Evolutionary conservation across 2,329 filamentous ascomycete genomes (phyloP).

Genomic region (Chalara sp.): DNA sequence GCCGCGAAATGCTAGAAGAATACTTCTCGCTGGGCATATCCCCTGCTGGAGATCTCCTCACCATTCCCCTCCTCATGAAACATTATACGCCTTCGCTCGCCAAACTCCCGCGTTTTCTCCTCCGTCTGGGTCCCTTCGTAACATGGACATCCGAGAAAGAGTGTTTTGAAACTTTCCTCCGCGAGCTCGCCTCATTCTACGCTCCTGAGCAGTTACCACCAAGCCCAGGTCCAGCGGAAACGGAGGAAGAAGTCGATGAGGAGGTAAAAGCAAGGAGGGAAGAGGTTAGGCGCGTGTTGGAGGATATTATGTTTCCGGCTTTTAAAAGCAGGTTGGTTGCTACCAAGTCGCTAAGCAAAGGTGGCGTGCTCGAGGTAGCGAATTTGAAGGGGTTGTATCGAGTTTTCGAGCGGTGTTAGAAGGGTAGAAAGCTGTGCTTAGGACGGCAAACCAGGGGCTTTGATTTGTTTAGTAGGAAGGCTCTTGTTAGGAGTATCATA

Average conservation of each 20-base stretch:
- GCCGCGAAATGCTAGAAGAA: slow-evolving; percentile 80
- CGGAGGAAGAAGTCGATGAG: slow-evolving; percentile 37
- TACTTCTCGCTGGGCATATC: slow-evolving; percentile 88
- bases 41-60: slow-evolving; percentile 66
- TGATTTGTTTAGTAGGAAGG: too few relatives aligned
- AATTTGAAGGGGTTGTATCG: slow-evolving; percentile 88
- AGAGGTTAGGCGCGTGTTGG: slow-evolving; percentile 69
- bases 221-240: slow-evolving; percentile 28
- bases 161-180: slow-evolving; percentile 81
- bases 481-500: too few relatives aligned
- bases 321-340: slow-evolving; percentile 78
- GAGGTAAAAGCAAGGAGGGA: slow-evolving; percentile 51
- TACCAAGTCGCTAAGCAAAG: slow-evolving; percentile 69
- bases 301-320: slow-evolving; percentile 84
- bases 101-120: slow-evolving; percentile 83
- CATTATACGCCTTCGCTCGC: slow-evolving; percentile 80
- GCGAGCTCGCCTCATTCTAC: slow-evolving; percentile 84
- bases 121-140: slow-evolving; percentile 81
- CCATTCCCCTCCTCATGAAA: slow-evolving; percentile 79
- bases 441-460: too few relatives aligned
- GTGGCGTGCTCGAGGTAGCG: slow-evolving; percentile 75
- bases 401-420: slow-evolving; percentile 86
- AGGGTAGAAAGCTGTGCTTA: too few relatives aligned
- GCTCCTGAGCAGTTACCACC: slow-evolving; percentile 77
- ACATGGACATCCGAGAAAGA: slow-evolving; percentile 78